These are phyloP conservation scores for Iris macrosiphon DNA, from an alignment of 106 monocot species.

Conservation along the genomic window DNA sequence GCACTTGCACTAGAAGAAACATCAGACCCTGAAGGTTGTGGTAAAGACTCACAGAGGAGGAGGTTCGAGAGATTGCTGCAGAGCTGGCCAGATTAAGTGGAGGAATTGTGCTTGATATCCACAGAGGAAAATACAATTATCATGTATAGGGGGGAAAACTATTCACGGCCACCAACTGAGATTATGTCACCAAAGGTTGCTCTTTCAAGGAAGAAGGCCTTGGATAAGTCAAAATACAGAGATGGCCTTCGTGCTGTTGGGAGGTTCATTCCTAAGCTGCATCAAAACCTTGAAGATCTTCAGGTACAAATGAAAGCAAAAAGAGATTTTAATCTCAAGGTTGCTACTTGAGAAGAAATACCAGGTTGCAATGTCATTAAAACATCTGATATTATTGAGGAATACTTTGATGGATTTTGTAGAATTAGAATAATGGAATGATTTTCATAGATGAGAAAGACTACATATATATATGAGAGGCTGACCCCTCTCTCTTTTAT, in stretches of 20 bases:
- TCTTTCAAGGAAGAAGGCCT: conserved; percentile 60
- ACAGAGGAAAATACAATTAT: conserved; percentile 83
- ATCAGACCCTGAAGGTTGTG: conserved; percentile 85
- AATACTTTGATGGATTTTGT: conserved; percentile 19
- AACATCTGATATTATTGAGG: not conserved
- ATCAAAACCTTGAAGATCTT: conserved; percentile 69
- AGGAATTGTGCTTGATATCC: conserved; percentile 87
- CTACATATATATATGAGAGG: too few relatives aligned
- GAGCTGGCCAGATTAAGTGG: conserved; percentile 92
- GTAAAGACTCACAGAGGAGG: conserved; percentile 89
- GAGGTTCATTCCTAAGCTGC: conserved; percentile 70
- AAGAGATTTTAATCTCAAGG: conserved; percentile 17
- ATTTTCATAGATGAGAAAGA: too few relatives aligned
- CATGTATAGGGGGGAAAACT: conserved; percentile 98
- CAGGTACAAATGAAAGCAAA: conserved; percentile 36
- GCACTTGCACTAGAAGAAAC: conserved; percentile 99
- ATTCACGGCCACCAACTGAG: conserved; percentile 92
- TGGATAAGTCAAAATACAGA: conserved; percentile 94
- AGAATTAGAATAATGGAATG: too few relatives aligned
- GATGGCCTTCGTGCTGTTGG: conserved; percentile 61
- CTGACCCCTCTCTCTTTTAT: too few relatives aligned
- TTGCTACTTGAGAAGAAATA: conserved; percentile 6
- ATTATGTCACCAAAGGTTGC: conserved; percentile 96
- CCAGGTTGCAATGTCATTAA: conserved; percentile 2
- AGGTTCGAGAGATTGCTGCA: conserved; percentile 75